Base-by-base conservation (phyloP, 2,329 filamentous ascomycete species). In the Monosporascus sp. region DNA sequence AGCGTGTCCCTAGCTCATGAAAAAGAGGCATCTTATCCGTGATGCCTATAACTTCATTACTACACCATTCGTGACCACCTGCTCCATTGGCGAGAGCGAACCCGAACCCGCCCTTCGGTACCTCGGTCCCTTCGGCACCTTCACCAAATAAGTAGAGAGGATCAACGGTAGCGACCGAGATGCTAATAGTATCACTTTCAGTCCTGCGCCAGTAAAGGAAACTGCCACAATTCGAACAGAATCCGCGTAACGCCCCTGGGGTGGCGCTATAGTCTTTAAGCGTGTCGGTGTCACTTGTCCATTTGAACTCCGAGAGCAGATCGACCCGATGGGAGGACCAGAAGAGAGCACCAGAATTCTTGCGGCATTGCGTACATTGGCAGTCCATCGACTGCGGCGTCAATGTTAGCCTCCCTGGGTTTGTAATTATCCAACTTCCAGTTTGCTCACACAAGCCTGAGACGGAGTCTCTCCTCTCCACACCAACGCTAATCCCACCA, bases 281-380 rank as follows among this genome's bases (percentile, higher is more conserved):
- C 2, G 70, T 68, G 26, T 66, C 55, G 16, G 65, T 62, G 19
- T 59, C 37, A 26, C 65, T 63, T 3, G 64, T 63, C 62, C 69
- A 78, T 2, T 54, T 59, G 22, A 80, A 63, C 43, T 68, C 63
- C 3, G 52, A 55, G 56, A 63, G 51, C 5, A 70, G 70, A 31
- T 31, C 3, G 0, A 78, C 59, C 5, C 52, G 61, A 60, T 80
- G 72, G 48, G 70, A 65, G 52, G 69, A 65, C 56, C 73, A 69
- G 59, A 79, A 65, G 51, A 82, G 70, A 4, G 72, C 63, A 50
- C 78, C 78, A 7, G 76, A 76, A 55, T 75, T 72, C 53, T 77
- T 77, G 61, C 79, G 78, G 65, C 78, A 81, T 62, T 81, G 78
- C 7, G 75, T 77, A 68, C 79, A 82, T 59, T 82, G 78, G 62